Evolutionary conservation across 2,329 filamentous ascomycete species (phyloP), one percentile per base, ranked within the genome.

Genomic region (Coleophoma eucalyptorum): DNA sequence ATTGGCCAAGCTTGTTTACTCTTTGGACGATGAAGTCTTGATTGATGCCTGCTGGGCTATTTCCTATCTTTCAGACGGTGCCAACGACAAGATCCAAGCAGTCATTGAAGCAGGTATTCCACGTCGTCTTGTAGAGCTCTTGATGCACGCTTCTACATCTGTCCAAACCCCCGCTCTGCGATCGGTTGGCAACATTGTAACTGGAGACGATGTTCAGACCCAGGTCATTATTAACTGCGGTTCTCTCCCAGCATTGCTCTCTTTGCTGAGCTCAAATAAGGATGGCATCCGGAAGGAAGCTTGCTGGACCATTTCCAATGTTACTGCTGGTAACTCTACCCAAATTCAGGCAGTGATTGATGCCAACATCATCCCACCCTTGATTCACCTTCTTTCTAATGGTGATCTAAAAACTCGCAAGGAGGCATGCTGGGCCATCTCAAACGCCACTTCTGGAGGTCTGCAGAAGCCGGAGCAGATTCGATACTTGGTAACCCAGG

Each of bases 41-140:
- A 99, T 99, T 65, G 94, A 99, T 72, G 94, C 94, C 53, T 99
- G 94, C 84, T 99, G 94, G 94, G 94, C 94, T 55, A 97, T 99
- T 66, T 97, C 93, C 1, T 99, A 99, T 68, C 84, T 99, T 18
- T 97, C 94, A 3, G 94, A 99, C 71, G 94, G 94, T 41, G 90
- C 92, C 64, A 99, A 99, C 70, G 94, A 99, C 67, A 99, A 99
- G 79, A 99, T 99, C 58, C 94, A 99, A 74, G 93, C 94, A 43
- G 94, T 99, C 50, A 97, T 99, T 64, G 94, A 99, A 75, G 94
- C 93, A 42, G 93, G 94, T 60, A 99, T 99, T 57, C 94, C 94
- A 55, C 92, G 94, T 58, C 88, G 94, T 56, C 84, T 99, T 7
- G 94, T 99, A 4, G 94, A 99, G 78, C 83, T 99, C 50, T 83